These are phyloP conservation scores for Nemania bipapillata DNA, from an alignment of 2,329 filamentous ascomycete species.

Conservation along the genomic window DNA sequence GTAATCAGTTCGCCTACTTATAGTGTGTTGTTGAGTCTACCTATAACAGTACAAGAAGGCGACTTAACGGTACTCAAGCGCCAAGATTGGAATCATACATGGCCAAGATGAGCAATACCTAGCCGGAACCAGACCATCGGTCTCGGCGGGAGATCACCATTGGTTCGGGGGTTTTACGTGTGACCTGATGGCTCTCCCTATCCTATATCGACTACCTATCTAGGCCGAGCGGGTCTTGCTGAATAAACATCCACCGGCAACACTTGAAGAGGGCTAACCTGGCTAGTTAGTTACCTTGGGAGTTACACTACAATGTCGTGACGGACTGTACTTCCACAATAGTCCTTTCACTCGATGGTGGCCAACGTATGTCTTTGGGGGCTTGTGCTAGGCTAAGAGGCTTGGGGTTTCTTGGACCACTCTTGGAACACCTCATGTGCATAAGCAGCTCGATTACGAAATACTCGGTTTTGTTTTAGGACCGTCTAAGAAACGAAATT, in stretches of 20 bases:
- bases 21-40: too few relatives aligned
- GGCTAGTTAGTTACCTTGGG: background rate
- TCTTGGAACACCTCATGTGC: constrained; percentile 12
- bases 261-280: too few relatives aligned
- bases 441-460: background rate
- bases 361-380: background rate
- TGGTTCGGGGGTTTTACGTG: background rate
- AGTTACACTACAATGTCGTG: background rate
- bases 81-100: constrained; percentile 17
- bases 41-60: constrained; percentile 18
- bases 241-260: constrained; percentile 4
- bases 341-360: constrained; percentile 4
- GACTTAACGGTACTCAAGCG: constrained; percentile 26
- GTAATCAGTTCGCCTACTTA: too few relatives aligned
- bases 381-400: constrained; percentile 19
- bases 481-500: background rate
- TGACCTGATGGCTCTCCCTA: constrained; percentile 4
- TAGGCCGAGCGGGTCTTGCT: constrained; percentile 1
- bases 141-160: constrained; percentile 12
- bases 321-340: background rate
- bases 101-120: constrained; percentile 17
- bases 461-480: background rate
- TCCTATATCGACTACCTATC: background rate
- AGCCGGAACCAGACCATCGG: constrained; percentile 11
- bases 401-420: constrained; percentile 20